Percentiles rank a stretch among this genome's conserved stretches.
These are phyloP conservation scores for Aureobasidium sp. DNA, from an alignment of 2,329 filamentous ascomycete genomes.

Conservation along the genomic window DNA sequence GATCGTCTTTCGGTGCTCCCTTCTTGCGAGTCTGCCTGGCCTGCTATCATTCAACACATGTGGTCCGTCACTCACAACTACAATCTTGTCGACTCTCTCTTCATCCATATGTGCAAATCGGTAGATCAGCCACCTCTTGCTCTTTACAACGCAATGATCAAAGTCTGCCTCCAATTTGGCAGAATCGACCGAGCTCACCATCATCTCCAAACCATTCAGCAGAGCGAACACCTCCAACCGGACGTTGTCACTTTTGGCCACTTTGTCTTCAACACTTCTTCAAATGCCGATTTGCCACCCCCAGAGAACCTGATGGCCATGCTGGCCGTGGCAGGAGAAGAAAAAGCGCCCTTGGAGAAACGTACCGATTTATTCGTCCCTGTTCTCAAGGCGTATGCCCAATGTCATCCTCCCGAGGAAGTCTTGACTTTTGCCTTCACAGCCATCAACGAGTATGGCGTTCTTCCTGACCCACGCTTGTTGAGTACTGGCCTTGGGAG, in stretches of 20 bases:
- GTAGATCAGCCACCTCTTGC: neutral
- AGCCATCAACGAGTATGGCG: slow-evolving; percentile 20
- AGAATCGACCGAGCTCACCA: neutral
- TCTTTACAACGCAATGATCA: slow-evolving; percentile 13
- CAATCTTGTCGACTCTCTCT: neutral
- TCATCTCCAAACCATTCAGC: slow-evolving; percentile 2
- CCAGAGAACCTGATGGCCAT: slow-evolving; percentile 15
- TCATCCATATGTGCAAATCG: neutral
- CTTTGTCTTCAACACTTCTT: slow-evolving; percentile 15
- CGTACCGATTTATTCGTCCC: slow-evolving; percentile 11
- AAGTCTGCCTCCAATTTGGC: neutral
- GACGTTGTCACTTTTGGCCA: slow-evolving; percentile 12
- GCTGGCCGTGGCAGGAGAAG: neutral
- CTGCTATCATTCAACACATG: neutral
- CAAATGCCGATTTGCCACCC: slow-evolving; percentile 17
- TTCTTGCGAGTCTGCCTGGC: slow-evolving; percentile 2
- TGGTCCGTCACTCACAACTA: neutral
- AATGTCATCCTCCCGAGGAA: slow-evolving; percentile 21
- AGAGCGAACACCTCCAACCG: neutral
- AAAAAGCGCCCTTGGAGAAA: neutral
- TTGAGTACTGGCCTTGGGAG: slow-evolving; percentile 22
- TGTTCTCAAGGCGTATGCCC: slow-evolving; percentile 15
- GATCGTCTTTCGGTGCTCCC: neutral
- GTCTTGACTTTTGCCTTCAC: slow-evolving; percentile 24
- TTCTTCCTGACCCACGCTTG: slow-evolving; percentile 23